phyloP scores from a whole-genome alignment of 805 yeast species.

The Wickerhamiella siamensis region DNA sequence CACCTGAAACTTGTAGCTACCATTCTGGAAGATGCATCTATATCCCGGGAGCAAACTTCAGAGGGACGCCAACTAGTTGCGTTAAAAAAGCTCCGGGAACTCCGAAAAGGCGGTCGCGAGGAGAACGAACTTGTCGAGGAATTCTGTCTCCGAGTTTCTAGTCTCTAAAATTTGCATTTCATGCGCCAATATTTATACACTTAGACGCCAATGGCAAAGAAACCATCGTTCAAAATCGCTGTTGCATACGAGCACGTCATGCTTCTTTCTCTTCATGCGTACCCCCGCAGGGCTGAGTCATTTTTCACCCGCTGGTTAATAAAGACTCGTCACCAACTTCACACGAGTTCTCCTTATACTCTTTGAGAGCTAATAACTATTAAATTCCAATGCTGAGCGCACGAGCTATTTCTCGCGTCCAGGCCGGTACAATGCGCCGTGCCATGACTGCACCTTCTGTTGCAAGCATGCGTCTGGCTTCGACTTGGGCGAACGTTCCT shows the following conservation, averaged over 20 bases:
- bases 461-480: conserved; percentile 9
- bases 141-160: conserved; percentile 30
- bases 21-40: conserved; percentile 33
- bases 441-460: background rate
- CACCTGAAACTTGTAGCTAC: conserved; percentile 39
- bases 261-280: background rate
- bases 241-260: too few relatives aligned
- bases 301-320: too few relatives aligned
- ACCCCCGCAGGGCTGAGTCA: background rate
- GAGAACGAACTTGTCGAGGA: conserved; percentile 59
- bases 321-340: too few relatives aligned
- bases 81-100: conserved; percentile 41
- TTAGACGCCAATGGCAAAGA: too few relatives aligned
- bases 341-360: too few relatives aligned
- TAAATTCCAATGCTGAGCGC: background rate
- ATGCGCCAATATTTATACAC: too few relatives aligned
- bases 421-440: background rate
- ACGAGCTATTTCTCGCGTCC: background rate
- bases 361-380: too few relatives aligned
- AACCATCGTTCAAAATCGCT: too few relatives aligned
- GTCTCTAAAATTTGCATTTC: too few relatives aligned
- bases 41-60: conserved; percentile 35
- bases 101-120: conserved; percentile 52
- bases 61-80: conserved; percentile 49
- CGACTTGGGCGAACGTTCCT: conserved; percentile 30